These are phyloP conservation scores for Mentha longifolia DNA, from an alignment of 257 asterid species.

Conservation along the genomic window DNA sequence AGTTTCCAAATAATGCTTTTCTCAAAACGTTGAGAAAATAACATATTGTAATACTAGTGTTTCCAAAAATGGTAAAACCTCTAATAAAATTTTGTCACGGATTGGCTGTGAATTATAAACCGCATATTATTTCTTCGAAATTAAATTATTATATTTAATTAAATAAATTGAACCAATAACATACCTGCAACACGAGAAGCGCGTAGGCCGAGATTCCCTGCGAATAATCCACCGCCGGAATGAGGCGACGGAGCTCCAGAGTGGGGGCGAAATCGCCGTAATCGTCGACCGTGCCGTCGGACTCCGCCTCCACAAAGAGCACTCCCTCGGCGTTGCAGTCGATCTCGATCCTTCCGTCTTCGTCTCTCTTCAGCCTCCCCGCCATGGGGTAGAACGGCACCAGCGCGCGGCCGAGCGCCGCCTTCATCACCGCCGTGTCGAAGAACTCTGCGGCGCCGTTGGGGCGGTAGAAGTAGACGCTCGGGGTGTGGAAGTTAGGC, in stretches of 20 bases:
- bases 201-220: conserved; percentile 58
- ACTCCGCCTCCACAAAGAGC: conserved; percentile 78
- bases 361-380: conserved; percentile 88
- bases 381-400: conserved; percentile 99
- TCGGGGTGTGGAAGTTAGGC: conserved; percentile 97
- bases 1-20: no score
- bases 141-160: not conserved
- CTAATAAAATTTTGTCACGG: not conserved
- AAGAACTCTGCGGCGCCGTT: conserved; percentile 61
- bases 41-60: no score
- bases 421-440: conserved; percentile 63
- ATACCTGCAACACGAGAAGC: conserved; percentile 80
- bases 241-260: conserved; percentile 75
- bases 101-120: not conserved
- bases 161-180: not conserved
- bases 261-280: conserved; percentile 88
- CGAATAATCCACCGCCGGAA: conserved; percentile 88
- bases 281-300: conserved; percentile 68
- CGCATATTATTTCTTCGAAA: not conserved
- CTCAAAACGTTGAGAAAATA: no score
- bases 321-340: conserved; percentile 61
- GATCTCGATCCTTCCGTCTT: conserved; percentile 81
- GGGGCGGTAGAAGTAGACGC: conserved; percentile 91
- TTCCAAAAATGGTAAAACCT: not conserved
- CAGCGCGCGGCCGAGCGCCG: conserved; percentile 73